Evolutionary conservation across 1,139 yeast genomes (phyloP), one percentile per base, ranked within the genome.

Genomic region (Magnusiomyces sp.): DNA sequence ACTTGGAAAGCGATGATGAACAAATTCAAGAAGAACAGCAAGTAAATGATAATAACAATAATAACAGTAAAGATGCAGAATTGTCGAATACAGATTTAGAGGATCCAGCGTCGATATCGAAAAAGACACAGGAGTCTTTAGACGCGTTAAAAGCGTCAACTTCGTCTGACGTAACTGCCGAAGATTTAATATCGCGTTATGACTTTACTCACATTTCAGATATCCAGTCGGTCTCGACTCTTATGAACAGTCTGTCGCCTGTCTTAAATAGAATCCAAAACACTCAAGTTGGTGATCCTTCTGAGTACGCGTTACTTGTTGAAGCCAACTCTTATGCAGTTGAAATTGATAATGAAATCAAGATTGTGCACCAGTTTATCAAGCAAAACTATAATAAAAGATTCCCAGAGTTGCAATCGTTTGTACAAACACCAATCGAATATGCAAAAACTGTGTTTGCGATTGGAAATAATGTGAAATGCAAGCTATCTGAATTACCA

Each of bases 331-430:
- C 75, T 45, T 61, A 80, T 27, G 71, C 83, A 0, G 73, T 75
- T 9, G 74, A 80, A 17, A 74, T 86, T 9, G 73, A 75, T 47
- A 71, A 71, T 39, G 94, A 85, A 55, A 77, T 83, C 5, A 59
- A 67, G 0, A 58, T 71, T 7, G 64, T 83, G 11, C 77, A 79
- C 55, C 66, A 71, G 14, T 77, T 77, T 53, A 67, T 83, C 42
- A 77, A 74, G 49, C 62, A 72, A 5, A 72, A 73, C 40, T 89
- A 87, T 59, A 68, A 73, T 14, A 71, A 74, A 6, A 77, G 83
- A 17, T 88, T 87, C 65, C 81, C 86, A 0, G 96, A 88, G 59
- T 69, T 89, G 49, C 84, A 77, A 38, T 70, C 81, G 0, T 67
- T 89, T 34, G 73, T 86, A 0, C 69, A 77, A n/a, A 76, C 77